phyloP scores from a whole-genome alignment of 108 stramenopile genomes.

The Cyclotella baltica region DNA sequence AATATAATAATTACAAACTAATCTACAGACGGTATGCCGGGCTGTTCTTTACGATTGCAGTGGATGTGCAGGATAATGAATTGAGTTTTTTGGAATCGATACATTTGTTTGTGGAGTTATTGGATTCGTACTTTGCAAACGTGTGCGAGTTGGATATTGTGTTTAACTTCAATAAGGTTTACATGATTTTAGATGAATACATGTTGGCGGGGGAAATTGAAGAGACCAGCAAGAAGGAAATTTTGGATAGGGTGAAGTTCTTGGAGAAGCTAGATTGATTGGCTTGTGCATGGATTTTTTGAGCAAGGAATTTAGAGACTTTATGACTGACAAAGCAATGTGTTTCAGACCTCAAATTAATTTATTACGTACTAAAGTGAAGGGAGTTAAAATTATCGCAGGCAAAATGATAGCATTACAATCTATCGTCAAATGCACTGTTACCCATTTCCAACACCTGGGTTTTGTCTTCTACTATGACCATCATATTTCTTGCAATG shows the following conservation, averaged over 20 bases:
- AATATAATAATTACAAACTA: constrained; percentile 98
- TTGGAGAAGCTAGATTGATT: constrained; percentile 91
- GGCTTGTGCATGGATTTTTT: neutral
- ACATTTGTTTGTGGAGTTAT: constrained; percentile 98
- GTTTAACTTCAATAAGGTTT: constrained; percentile 99
- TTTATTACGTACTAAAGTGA: too few species aligned
- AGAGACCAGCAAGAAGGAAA: constrained; percentile 93
- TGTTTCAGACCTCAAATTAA: neutral
- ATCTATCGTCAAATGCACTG: too few species aligned
- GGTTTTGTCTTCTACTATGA: too few species aligned
- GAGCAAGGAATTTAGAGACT: neutral
- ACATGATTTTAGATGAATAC: constrained; percentile 98
- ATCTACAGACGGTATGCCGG: constrained; percentile 99
- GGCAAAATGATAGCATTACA: too few species aligned
- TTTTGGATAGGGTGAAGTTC: constrained; percentile 89
- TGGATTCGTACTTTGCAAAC: constrained; percentile 98
- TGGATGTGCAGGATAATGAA: constrained; percentile 99
- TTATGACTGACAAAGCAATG: too few species aligned
- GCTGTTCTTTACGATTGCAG: constrained; percentile 98
- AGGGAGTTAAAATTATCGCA: too few species aligned
- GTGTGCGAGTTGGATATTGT: constrained; percentile 99
- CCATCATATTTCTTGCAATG: too few species aligned
- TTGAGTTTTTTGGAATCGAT: constrained; percentile 96
- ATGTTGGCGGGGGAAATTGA: constrained; percentile 98
- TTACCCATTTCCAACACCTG: too few species aligned